These are phyloP conservation scores for Closterium sp. DNA, from an alignment of 139 green algal genomes.

Conservation along the genomic window DNA sequence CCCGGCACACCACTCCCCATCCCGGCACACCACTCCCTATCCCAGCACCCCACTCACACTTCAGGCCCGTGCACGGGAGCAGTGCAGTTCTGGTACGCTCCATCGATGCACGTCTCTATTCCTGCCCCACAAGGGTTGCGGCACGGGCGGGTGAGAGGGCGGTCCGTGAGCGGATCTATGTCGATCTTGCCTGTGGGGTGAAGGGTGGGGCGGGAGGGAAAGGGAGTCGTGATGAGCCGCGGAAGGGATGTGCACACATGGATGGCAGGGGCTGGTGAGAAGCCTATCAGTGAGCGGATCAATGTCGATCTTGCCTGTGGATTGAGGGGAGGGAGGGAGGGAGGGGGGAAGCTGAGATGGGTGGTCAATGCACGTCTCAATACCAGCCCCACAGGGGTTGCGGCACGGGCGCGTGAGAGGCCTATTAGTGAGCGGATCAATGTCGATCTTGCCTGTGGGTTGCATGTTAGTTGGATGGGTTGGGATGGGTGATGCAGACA, in stretches of 20 bases:
- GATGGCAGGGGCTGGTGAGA: not conserved
- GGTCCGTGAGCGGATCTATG: not conserved
- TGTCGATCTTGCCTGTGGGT: slow-evolving; percentile 18
- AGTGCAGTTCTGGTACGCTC: slow-evolving; percentile 9
- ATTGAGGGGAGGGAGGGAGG: too few relatives aligned
- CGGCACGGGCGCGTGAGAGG: not conserved
- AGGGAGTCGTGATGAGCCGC: not conserved
- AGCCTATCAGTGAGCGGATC: not conserved
- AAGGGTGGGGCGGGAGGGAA: not conserved
- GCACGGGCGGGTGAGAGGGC: not conserved
- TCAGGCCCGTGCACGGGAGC: not conserved
- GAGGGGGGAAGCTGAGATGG: too few relatives aligned
- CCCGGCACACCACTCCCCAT: too few relatives aligned
- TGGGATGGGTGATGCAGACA: too few relatives aligned
- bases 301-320: not conserved
- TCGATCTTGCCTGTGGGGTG: slow-evolving; percentile 11
- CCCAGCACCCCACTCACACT: not conserved
- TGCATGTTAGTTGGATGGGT: too few relatives aligned
- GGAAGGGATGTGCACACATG: too few relatives aligned
- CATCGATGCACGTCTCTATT: slow-evolving; percentile 18
- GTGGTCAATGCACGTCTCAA: slow-evolving; percentile 21
- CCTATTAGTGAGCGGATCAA: not conserved
- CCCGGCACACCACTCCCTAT: not conserved
- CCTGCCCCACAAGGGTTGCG: slow-evolving; percentile 10
- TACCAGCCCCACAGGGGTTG: slow-evolving; percentile 10